Conservation (phyloP, 116 monocot species). For the Papilionanthe hybrid region DNA sequence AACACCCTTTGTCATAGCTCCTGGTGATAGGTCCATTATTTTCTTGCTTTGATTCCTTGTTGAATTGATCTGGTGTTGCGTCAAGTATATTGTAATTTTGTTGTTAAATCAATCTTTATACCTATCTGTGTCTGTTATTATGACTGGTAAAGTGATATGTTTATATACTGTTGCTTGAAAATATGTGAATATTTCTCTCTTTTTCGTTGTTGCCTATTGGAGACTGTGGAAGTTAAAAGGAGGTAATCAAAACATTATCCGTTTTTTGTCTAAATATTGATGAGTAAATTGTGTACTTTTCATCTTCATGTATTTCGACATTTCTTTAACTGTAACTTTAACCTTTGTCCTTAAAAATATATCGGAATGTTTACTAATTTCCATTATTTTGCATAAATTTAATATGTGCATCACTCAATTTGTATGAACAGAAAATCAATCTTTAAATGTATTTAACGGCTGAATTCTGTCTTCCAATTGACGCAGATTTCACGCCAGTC, state of each 20-base stretch:
- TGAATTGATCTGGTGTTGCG: neutral
- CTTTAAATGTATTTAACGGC: neutral
- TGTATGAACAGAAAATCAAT: neutral
- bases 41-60: too few relatives aligned
- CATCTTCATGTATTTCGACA: neutral
- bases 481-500: constrained; percentile 84
- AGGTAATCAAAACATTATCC: neutral
- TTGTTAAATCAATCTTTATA: neutral
- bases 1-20: too few relatives aligned
- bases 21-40: too few relatives aligned
- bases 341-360: neutral
- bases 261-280: neutral
- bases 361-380: neutral
- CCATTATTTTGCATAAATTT: neutral
- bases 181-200: neutral
- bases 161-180: neutral
- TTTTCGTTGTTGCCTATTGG: neutral
- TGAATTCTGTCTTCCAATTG: constrained; percentile 1
- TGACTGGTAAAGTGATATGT: neutral
- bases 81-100: neutral
- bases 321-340: neutral
- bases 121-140: neutral
- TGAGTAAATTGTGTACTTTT: neutral
- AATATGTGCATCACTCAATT: neutral
- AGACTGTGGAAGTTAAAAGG: neutral